Percentiles rank a stretch among this genome's conserved stretches.
Conservation (phyloP, 2,329 filamentous ascomycete genomes). For the Botrytis byssoidea region DNA sequence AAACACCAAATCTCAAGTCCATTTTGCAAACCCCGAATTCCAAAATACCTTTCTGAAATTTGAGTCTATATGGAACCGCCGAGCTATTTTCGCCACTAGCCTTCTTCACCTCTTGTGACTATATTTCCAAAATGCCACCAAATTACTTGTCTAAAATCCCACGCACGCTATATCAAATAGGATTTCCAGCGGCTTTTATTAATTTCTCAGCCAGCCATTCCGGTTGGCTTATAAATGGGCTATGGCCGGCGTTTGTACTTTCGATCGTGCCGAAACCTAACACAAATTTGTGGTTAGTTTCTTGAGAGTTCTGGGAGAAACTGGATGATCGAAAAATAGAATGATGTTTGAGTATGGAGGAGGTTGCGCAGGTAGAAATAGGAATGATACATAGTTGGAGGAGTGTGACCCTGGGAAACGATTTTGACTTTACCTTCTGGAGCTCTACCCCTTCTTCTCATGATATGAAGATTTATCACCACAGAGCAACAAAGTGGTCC, state of each 20-base stretch:
- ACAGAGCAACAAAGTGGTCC: conserved; percentile 26
- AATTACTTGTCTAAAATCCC: neutral
- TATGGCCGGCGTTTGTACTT: conserved; percentile 27
- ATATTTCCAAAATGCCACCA: neutral
- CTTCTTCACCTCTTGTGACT: neutral
- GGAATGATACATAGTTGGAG: neutral
- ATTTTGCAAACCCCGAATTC: neutral
- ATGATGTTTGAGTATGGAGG: neutral
- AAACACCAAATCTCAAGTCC: neutral
- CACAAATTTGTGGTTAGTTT: neutral
- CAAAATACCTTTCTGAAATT: neutral
- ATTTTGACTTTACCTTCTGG: neutral
- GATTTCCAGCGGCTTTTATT: conserved; percentile 3
- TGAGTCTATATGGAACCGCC: too few relatives aligned
- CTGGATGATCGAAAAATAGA: neutral
- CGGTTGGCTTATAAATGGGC: conserved; percentile 31
- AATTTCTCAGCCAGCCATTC: conserved; percentile 22
- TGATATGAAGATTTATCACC: neutral
- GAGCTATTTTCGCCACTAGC: too few relatives aligned
- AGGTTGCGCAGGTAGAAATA: neutral
- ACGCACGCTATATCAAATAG: neutral
- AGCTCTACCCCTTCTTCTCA: neutral
- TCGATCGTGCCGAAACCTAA: conserved; percentile 25
- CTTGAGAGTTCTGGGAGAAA: neutral
- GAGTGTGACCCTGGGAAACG: neutral